A percentile compares a stretch with the other conserved stretches of the same genome.
phyloP scores from a whole-genome alignment of 495 filamentous ascomycete species.

The Tuber indicum region DNA sequence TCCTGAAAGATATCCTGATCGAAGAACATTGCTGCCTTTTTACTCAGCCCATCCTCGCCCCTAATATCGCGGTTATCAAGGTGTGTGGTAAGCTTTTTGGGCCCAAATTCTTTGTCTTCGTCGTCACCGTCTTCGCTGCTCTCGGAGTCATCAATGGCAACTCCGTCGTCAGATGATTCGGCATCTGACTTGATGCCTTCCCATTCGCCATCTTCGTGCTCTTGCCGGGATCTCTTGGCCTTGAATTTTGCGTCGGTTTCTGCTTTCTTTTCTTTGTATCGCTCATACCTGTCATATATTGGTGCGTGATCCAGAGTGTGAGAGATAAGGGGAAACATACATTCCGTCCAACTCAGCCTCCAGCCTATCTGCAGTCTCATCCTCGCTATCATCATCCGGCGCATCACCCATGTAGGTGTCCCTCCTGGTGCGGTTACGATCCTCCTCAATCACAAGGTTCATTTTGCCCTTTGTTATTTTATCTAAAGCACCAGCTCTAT shows the following conservation, averaged over 20 bases:
- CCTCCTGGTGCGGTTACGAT: conserved; percentile 50
- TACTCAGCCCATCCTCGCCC: conserved; percentile 58
- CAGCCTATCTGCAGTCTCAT: conserved; percentile 65
- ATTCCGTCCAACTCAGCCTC: conserved; percentile 77
- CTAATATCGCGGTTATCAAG: conserved; percentile 49
- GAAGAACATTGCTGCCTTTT: conserved; percentile 81
- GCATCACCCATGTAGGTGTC: conserved; percentile 56
- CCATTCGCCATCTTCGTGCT: conserved; percentile 81
- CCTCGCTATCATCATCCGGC: conserved; percentile 60
- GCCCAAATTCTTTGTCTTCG: conserved; percentile 43
- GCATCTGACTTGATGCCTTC: conserved; percentile 76
- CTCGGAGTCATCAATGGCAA: conserved; percentile 48
- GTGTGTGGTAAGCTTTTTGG: conserved; percentile 49
- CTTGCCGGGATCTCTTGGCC: conserved; percentile 77
- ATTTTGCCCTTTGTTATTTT: conserved; percentile 74
- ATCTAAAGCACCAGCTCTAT: conserved; percentile 62
- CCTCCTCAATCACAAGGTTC: conserved; percentile 51
- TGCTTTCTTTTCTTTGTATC: conserved; percentile 73
- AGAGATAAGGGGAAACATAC: conserved; percentile 25
- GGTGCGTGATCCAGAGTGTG: background rate
- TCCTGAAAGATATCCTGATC: conserved; percentile 90
- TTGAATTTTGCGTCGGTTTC: conserved; percentile 75
- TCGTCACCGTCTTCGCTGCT: conserved; percentile 55
- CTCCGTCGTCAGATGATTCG: conserved; percentile 50
- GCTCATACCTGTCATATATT: conserved; percentile 53